A percentile compares a stretch with the other conserved stretches of the same genome.
Evolutionary conservation across 2,329 filamentous ascomycete species (phyloP).

Genomic region (Immersiporthe knoxdaviesiana): DNA sequence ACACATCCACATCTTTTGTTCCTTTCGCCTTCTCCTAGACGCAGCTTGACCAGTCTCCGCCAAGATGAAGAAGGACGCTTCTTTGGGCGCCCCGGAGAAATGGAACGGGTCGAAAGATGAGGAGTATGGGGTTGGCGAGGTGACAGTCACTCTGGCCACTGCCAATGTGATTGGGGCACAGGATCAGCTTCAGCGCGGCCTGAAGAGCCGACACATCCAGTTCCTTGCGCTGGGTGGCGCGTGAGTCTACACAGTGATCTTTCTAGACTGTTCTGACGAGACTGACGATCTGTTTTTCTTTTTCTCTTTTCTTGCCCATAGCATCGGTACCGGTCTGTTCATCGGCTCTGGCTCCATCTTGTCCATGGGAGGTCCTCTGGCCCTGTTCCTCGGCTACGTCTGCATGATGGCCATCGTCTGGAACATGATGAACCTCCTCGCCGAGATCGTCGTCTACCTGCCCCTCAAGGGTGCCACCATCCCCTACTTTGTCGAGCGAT

Average conservation of each 20-base stretch:
- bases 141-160: constrained; percentile 22
- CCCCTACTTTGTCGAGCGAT: constrained; percentile 71
- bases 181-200: constrained; percentile 30
- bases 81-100: constrained; percentile 1
- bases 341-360: constrained; percentile 68
- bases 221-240: constrained; percentile 30
- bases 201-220: constrained; percentile 30
- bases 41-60: not conserved
- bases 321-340: constrained; percentile 75
- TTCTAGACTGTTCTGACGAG: no score
- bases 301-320: constrained; percentile 57
- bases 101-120: constrained; percentile 25
- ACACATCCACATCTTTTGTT: not conserved
- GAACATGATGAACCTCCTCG: constrained; percentile 71
- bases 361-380: constrained; percentile 65
- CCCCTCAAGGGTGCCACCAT: constrained; percentile 79
- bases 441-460: constrained; percentile 77
- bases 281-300: no score
- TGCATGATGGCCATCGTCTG: constrained; percentile 75
- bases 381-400: constrained; percentile 68
- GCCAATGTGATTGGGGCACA: constrained; percentile 24
- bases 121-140: constrained; percentile 18
- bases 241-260: constrained; percentile 10
- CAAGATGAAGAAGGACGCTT: constrained; percentile 23
- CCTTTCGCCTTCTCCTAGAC: not conserved